A percentile compares a stretch with the other conserved stretches of the same genome.
phyloP scores from a whole-genome alignment of 768 basidiomycete species.

The Infundibulicybe gibba region DNA sequence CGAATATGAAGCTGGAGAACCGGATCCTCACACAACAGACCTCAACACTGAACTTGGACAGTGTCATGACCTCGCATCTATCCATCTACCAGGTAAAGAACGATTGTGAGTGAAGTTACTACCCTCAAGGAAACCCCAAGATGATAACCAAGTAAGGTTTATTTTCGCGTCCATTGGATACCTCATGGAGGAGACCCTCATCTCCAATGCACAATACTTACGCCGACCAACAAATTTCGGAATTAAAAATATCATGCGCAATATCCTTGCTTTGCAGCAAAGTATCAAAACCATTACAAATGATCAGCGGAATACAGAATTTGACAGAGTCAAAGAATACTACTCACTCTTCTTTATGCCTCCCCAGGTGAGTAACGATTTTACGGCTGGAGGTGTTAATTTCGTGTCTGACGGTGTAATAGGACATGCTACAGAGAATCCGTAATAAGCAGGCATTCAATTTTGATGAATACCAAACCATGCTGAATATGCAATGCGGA shows the following conservation, averaged over 20 bases:
- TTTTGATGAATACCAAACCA: slow-evolving; percentile 91
- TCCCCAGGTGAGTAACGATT: slow-evolving; percentile 56
- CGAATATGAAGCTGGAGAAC: slow-evolving; percentile 83
- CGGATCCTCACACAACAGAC: slow-evolving; percentile 85
- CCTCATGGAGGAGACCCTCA: slow-evolving; percentile 81
- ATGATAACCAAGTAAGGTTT: slow-evolving; percentile 48
- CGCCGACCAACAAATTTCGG: slow-evolving; percentile 70
- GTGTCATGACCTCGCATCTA: slow-evolving; percentile 67
- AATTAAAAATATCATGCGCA: slow-evolving; percentile 82
- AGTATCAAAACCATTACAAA: slow-evolving; percentile 75
- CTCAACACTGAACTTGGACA: slow-evolving; percentile 77
- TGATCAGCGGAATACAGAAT: slow-evolving; percentile 58
- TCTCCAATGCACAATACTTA: slow-evolving; percentile 70
- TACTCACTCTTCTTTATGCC: slow-evolving; percentile 74
- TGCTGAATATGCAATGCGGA: slow-evolving; percentile 87
- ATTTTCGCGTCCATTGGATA: slow-evolving; percentile 82
- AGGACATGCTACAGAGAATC: slow-evolving; percentile 80
- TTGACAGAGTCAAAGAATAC: slow-evolving; percentile 75
- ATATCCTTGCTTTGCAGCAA: slow-evolving; percentile 90
- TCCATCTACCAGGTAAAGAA: slow-evolving; percentile 59
- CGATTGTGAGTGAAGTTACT: slow-evolving; percentile 52
- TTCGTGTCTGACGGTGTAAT: background rate
- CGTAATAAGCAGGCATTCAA: slow-evolving; percentile 61
- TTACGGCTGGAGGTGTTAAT: background rate
- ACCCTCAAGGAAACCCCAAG: too few species aligned